Percentiles rank a stretch among this genome's conserved stretches.
phyloP scores from a whole-genome alignment of 2,329 filamentous ascomycete genomes.

The Neocatenulostroma microsporum region DNA sequence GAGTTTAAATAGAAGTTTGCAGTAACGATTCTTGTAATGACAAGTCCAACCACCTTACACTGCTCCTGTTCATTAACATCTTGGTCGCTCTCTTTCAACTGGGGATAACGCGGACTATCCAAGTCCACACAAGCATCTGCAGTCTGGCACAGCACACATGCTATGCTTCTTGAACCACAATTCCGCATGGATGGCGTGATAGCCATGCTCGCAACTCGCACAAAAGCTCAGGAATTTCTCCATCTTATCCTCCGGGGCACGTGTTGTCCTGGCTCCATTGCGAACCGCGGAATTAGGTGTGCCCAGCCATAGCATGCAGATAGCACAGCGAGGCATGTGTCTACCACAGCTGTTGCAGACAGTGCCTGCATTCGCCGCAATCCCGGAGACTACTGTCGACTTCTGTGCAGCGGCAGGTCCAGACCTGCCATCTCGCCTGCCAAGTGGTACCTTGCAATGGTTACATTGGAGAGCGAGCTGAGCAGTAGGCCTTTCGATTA shows the following conservation, averaged over 20 bases:
- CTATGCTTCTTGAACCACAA: slow-evolving; percentile 52
- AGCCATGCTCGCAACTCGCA: slow-evolving; percentile 56
- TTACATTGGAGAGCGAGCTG: slow-evolving; percentile 70
- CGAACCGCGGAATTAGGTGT: slow-evolving; percentile 46
- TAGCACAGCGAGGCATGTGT: slow-evolving; percentile 55
- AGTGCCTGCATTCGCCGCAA: slow-evolving; percentile 36
- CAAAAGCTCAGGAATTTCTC: slow-evolving; percentile 53
- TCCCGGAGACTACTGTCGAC: slow-evolving; percentile 10
- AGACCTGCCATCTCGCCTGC: no score
- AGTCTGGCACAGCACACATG: slow-evolving; percentile 50
- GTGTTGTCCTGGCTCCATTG: slow-evolving; percentile 23
- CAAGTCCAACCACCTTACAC: no score
- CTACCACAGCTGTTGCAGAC: slow-evolving; percentile 55
- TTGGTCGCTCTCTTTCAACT: no score
- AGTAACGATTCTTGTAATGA: no score
- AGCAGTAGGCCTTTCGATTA: slow-evolving; percentile 56
- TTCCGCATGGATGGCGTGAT: slow-evolving; percentile 55
- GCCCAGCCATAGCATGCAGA: slow-evolving; percentile 56
- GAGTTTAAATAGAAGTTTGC: no score
- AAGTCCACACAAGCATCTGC: slow-evolving; percentile 43
- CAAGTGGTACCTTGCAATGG: slow-evolving; percentile 57
- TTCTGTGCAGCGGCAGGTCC: background rate
- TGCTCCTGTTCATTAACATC: no score
- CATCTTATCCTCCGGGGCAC: slow-evolving; percentile 36
- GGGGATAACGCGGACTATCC: no score